These are phyloP conservation scores for Daldinia childiae DNA, from an alignment of 495 filamentous ascomycete species.

Conservation along the genomic window DNA sequence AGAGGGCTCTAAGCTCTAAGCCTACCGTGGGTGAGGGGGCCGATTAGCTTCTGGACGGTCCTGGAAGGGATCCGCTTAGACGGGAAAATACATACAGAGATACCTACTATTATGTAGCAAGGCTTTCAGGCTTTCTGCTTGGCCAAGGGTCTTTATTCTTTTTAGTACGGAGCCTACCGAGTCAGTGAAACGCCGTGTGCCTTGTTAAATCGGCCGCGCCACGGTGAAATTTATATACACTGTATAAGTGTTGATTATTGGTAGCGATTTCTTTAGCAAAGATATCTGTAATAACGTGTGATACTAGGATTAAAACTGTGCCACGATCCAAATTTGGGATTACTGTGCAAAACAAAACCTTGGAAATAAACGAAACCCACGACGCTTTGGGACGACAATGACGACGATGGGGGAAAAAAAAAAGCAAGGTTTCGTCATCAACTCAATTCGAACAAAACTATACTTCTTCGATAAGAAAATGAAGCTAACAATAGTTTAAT, in stretches of 20 bases:
- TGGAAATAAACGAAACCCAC: constrained; percentile 18
- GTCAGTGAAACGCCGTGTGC: constrained; percentile 22
- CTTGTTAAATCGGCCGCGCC: constrained; percentile 7
- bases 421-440: constrained; percentile 4
- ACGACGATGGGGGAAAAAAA: constrained; percentile 22
- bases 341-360: constrained; percentile 7
- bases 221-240: constrained; percentile 3
- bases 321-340: neutral
- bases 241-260: neutral
- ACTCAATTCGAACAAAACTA: neutral
- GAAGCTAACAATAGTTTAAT: neutral
- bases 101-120: too few relatives aligned
- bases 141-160: constrained; percentile 5
- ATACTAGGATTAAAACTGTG: neutral
- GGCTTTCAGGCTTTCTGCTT: neutral
- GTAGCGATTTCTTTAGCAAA: constrained; percentile 10
- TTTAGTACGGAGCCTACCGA: constrained; percentile 10
- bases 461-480: neutral
- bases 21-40: constrained; percentile 25
- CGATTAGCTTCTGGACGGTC: constrained; percentile 31
- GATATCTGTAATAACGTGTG: constrained; percentile 9
- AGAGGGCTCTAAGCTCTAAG: constrained; percentile 22
- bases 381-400: constrained; percentile 25
- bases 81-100: constrained; percentile 12
- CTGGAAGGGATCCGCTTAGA: constrained; percentile 31